phyloP scores from a whole-genome alignment of 148 eudicot species.

The Arbutus unedo region DNA sequence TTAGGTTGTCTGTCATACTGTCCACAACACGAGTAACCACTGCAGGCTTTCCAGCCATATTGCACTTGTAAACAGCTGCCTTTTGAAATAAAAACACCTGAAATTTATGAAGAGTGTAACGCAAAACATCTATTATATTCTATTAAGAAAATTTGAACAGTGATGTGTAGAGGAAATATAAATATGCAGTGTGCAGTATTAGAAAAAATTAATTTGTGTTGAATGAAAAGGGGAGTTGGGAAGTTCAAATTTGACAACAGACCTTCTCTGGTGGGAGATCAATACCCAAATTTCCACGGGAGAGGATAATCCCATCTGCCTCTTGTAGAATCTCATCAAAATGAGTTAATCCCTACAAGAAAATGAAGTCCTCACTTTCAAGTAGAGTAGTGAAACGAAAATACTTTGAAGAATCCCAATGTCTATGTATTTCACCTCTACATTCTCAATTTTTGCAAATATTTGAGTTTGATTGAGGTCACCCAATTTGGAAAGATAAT shows the following conservation, averaged over 20 bases:
- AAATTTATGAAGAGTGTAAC: slow-evolving; percentile 10
- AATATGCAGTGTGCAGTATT: not conserved
- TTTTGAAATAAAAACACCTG: slow-evolving; percentile 97
- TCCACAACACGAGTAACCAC: slow-evolving; percentile 97
- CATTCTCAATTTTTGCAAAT: slow-evolving; percentile 89
- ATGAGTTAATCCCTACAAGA: slow-evolving; percentile 70
- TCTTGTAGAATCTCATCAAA: slow-evolving; percentile 92
- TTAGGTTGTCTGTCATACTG: slow-evolving; percentile 93
- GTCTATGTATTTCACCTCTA: slow-evolving; percentile 48
- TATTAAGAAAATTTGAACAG: not conserved
- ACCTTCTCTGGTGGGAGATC: slow-evolving; percentile 99
- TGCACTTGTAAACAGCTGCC: slow-evolving; percentile 88
- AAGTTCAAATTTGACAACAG: slow-evolving; percentile 12
- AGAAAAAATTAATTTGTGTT: not conserved
- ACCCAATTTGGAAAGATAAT: slow-evolving; percentile 63
- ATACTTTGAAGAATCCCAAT: not conserved
- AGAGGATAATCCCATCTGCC: slow-evolving; percentile 96
- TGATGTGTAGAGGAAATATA: not conserved
- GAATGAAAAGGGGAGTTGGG: too few species aligned
- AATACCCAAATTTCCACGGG: slow-evolving; percentile 95
- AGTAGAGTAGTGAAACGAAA: not conserved
- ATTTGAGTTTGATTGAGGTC: slow-evolving; percentile 88
- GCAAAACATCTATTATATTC: not conserved
- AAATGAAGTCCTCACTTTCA: not conserved
- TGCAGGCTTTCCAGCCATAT: slow-evolving; percentile 97